Conservation (phyloP, 495 filamentous ascomycete species). For the Zalerion maritima region DNA sequence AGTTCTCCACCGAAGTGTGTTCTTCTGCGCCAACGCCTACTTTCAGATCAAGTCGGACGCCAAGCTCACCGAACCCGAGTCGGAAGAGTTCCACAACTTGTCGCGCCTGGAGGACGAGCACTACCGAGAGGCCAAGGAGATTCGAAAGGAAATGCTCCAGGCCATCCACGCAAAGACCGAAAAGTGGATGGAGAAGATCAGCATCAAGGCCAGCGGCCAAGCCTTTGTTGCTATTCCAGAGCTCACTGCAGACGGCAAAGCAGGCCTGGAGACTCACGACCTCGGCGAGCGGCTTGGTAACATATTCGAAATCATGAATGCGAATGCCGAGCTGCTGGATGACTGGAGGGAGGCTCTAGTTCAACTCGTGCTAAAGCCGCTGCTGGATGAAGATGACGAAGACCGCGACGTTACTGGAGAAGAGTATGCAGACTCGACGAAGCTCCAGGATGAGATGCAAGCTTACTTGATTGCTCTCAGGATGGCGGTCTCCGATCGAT, state of each 20-base stretch:
- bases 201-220: slow-evolving; percentile 27
- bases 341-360: slow-evolving; percentile 60
- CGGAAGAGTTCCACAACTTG: slow-evolving; percentile 46
- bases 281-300: slow-evolving; percentile 16
- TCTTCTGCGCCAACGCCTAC: slow-evolving; percentile 71
- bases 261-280: slow-evolving; percentile 21
- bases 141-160: slow-evolving; percentile 61
- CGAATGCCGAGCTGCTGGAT: slow-evolving; percentile 51
- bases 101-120: slow-evolving; percentile 53
- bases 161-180: slow-evolving; percentile 22
- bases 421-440: slow-evolving; percentile 77
- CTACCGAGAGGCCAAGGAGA: slow-evolving; percentile 62
- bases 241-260: slow-evolving; percentile 13
- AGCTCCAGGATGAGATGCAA: slow-evolving; percentile 68
- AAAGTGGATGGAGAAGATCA: slow-evolving; percentile 32
- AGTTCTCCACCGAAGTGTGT: slow-evolving; percentile 65
- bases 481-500: slow-evolving; percentile 61
- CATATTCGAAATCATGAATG: slow-evolving; percentile 43
- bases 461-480: slow-evolving; percentile 68
- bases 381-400: slow-evolving; percentile 76
- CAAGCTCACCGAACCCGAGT: slow-evolving; percentile 43
- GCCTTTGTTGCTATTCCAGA: slow-evolving; percentile 50
- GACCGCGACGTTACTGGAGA: slow-evolving; percentile 63
- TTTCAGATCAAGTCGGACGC: slow-evolving; percentile 66
- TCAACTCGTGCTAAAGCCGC: slow-evolving; percentile 50